phyloP scores from a whole-genome alignment of 176 grass and related monocot genomes.

The Oryza australiensis region DNA sequence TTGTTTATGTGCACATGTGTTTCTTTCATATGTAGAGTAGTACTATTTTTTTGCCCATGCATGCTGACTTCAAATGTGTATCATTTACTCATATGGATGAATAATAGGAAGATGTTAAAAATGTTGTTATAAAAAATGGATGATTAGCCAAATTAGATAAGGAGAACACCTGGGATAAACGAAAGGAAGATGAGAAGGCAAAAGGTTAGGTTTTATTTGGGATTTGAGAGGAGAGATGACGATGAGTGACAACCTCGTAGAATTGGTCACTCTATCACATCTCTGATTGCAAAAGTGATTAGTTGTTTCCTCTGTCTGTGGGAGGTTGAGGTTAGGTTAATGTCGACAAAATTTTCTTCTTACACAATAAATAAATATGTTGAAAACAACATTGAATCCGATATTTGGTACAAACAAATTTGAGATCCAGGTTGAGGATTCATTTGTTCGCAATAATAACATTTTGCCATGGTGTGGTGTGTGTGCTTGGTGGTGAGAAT shows the following conservation, averaged over 20 bases:
- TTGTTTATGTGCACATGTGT: background rate
- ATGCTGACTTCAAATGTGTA: background rate
- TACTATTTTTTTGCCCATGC: background rate
- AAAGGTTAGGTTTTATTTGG: background rate
- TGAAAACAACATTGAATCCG: background rate
- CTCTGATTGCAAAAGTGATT: background rate
- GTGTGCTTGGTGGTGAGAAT: too few species aligned
- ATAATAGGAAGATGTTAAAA: background rate
- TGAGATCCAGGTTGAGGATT: background rate
- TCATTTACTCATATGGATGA: background rate
- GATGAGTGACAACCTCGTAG: background rate
- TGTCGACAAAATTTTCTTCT: background rate
- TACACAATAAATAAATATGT: background rate
- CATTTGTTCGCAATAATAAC: background rate
- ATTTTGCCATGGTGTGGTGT: background rate
- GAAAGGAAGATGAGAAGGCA: background rate
- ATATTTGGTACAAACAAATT: background rate
- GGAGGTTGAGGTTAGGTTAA: background rate
- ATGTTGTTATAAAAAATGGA: background rate
- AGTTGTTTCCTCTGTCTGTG: background rate
- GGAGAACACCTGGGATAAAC: background rate
- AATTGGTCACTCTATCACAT: background rate
- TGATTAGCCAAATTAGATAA: background rate
- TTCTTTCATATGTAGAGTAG: background rate
- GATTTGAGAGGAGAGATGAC: background rate